Percentiles rank a stretch among this genome's conserved stretches.
phyloP scores from a whole-genome alignment of 805 yeast species.

The Sungouiella thailandica region DNA sequence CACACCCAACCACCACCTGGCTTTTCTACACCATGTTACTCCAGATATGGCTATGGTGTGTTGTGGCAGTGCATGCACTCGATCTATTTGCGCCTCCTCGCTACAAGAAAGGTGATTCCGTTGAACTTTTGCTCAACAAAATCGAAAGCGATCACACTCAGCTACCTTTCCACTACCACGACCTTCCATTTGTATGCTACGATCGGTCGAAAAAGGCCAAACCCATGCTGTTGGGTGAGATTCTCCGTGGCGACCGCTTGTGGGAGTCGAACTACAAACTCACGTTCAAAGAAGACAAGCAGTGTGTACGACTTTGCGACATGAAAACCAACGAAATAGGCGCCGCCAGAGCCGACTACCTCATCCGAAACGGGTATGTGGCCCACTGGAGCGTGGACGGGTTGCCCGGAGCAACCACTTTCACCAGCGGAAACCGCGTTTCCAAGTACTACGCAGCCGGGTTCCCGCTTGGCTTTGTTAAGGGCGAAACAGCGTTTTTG shows the following conservation, averaged over 20 bases:
- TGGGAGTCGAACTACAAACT: constrained; percentile 72
- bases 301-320: constrained; percentile 67
- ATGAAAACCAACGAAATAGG: constrained; percentile 50
- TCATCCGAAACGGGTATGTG: constrained; percentile 66
- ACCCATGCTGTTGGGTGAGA: constrained; percentile 69
- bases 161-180: constrained; percentile 71
- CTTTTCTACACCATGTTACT: too few relatives aligned
- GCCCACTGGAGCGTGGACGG: constrained; percentile 83
- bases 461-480: constrained; percentile 73
- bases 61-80: too few relatives aligned
- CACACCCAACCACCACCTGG: too few relatives aligned
- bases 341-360: constrained; percentile 49
- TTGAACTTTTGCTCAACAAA: constrained; percentile 69
- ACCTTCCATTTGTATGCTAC: constrained; percentile 77
- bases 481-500: constrained; percentile 51
- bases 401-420: constrained; percentile 85
- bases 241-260: constrained; percentile 74
- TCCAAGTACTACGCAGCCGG: constrained; percentile 80
- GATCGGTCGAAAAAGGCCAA: constrained; percentile 44
- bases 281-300: constrained; percentile 56
- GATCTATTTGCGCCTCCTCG: constrained; percentile 30
- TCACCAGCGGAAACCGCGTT: constrained; percentile 50
- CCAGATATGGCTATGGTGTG: too few relatives aligned
- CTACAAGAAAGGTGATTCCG: constrained; percentile 50
- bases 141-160: constrained; percentile 75